Evolutionary conservation across 768 basidiomycete species (phyloP).

Genomic region (Hydnomerulius pinastri): DNA sequence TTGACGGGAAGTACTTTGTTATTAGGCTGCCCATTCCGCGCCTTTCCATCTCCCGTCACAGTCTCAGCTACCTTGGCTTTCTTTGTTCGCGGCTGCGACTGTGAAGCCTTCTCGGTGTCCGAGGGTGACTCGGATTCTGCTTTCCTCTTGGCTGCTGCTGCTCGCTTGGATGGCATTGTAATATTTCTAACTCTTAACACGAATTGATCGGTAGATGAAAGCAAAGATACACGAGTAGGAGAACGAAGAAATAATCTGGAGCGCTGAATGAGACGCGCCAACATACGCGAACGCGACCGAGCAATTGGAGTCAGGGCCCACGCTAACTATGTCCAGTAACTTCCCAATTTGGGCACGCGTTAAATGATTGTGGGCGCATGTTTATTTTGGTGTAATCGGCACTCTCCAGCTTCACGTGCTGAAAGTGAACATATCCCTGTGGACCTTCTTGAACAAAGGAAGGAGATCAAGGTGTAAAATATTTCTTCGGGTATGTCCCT

Average conservation of each 20-base stretch:
- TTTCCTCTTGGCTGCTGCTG: constrained; percentile 33
- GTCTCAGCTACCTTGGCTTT: constrained; percentile 26
- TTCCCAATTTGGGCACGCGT: constrained; percentile 6
- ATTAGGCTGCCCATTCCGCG: constrained; percentile 60
- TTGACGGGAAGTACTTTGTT: constrained; percentile 71
- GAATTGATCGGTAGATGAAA: no score
- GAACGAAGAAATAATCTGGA: not conserved
- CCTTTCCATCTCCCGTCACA: constrained; percentile 14
- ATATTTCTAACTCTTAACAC: no score
- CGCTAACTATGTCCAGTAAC: not conserved
- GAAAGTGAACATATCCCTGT: constrained; percentile 7
- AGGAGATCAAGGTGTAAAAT: constrained; percentile 3
- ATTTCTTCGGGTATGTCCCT: constrained; percentile 8
- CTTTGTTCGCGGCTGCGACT: constrained; percentile 25
- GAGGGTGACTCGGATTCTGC: constrained; percentile 25
- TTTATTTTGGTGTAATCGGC: constrained; percentile 10
- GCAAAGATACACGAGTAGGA: not conserved
- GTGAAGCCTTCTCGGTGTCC: constrained; percentile 27
- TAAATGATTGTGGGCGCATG: constrained; percentile 15
- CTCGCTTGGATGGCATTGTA: constrained; percentile 34
- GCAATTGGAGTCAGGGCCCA: not conserved
- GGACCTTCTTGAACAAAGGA: constrained; percentile 11
- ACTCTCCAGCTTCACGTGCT: constrained; percentile 9
- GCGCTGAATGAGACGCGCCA: constrained; percentile 1
- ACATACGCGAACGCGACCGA: constrained; percentile 1